Evolutionary conservation across 129 eudicot genomes (phyloP).

Genomic region (Helianthus tuberosus): DNA sequence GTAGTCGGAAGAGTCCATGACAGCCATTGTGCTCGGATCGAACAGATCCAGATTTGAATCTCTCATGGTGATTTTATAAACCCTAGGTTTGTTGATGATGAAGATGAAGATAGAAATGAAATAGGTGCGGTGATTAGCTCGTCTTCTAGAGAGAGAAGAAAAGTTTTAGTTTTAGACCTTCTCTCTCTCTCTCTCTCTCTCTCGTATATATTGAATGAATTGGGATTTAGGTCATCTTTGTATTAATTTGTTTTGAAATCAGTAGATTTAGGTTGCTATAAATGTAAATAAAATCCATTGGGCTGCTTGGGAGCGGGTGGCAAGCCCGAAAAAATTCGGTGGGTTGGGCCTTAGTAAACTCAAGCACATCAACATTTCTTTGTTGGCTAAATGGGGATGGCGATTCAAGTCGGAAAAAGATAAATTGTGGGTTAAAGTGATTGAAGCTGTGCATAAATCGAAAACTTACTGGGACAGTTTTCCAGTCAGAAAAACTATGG

Average conservation of each 20-base stretch:
- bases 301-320: too few species aligned
- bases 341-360: too few species aligned
- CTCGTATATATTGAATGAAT: too few species aligned
- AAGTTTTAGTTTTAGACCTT: not conserved
- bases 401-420: too few species aligned
- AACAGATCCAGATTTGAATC: slow-evolving; percentile 74
- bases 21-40: slow-evolving; percentile 75
- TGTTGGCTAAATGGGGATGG: too few species aligned
- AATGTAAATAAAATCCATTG: too few species aligned
- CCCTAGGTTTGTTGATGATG: slow-evolving; percentile 37
- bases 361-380: too few species aligned
- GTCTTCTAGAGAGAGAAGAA: slow-evolving; percentile 8
- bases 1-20: slow-evolving; percentile 73
- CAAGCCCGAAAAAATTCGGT: too few species aligned
- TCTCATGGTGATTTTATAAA: slow-evolving; percentile 49
- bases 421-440: too few species aligned
- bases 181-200: not conserved
- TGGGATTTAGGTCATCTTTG: not conserved
- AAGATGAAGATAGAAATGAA: slow-evolving; percentile 31
- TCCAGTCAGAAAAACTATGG: too few species aligned
- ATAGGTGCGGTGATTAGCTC: slow-evolving; percentile 27
- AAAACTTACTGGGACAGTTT: too few species aligned
- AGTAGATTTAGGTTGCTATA: not conserved
- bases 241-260: not conserved
- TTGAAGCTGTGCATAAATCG: too few species aligned